Evolutionary conservation across 768 basidiomycete genomes (phyloP), one percentile per base, ranked within the genome.

Genomic region (Lentinula guzmanii): DNA sequence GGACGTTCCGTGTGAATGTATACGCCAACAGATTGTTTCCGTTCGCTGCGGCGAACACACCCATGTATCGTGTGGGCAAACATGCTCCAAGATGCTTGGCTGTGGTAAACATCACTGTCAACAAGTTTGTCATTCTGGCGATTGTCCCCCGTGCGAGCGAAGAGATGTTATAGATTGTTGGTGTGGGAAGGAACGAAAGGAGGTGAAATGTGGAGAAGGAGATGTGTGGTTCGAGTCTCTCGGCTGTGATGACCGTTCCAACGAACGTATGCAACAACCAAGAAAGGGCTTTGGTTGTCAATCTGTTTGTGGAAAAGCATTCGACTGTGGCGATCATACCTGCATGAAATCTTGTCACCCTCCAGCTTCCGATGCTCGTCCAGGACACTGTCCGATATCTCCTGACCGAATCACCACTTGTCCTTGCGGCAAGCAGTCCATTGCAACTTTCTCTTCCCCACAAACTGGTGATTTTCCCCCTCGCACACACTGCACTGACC

Each of bases 261-360:
- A 78, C 31, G 77, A 87, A 82, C 85, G 64, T 13, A 77, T 66
- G 3, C 33, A 35, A 16, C 45, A 60, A 48, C 45, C 51, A 13
- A 60, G 59, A 18, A 24, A 13, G 21, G 13, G 28, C 54, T 53
- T 56, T 5, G 28, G 58, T 33, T 64, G 52, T 28, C 28, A 24
- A 10, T 5, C 61, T 15, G 42, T 63, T n/a, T 62, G 39, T 10
- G 59, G n/a, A n/a, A 88, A 88, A 61, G 68, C 75, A 1, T 94
- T 88, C 65, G 87, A 89, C 61, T 98, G 95, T 68, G 88, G 86
- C 2, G 70, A 78, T 5, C 97, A 99, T 68, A 70, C 67, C 21
- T 98, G 96, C 71, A 65, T 81, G 63, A 82, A 86, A 68, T 71
- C 78, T 6, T 98, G 95, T 67, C 95, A 98, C 71, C 83, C 90